Base-by-base conservation (phyloP, 805 yeast genomes). In the Spathaspora hagerdaliae region DNA sequence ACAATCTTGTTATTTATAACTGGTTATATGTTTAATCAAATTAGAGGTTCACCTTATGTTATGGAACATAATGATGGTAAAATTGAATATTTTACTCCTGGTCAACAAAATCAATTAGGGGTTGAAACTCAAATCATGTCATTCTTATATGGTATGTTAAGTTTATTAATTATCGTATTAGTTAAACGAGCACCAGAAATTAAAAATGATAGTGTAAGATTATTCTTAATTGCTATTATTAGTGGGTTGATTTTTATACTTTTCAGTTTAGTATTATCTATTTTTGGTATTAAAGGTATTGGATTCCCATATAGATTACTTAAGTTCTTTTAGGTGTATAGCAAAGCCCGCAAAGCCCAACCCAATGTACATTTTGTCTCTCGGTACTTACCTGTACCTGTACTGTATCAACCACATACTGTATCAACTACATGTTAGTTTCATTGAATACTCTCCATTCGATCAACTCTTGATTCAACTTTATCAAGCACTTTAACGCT, bases 1-100 rank as follows among this genome's bases (percentile, higher is more conserved):
- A 55, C 78, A 14, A 76, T 87, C 33, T 69, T 91, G 48, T 67
- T 90, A 54, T 87, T 91, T 73, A 81, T 79, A 40, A 74, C 92
- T 7, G 99, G 99, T 13, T 86, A 90, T 67, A 94, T 94, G 99
- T 94, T 82, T 77, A 91, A 89, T 63, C 78, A 79, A 53, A 94
- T 94, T 51, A 81, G 97, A 64, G 77, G 78, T 34, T 75, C 83
- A 6, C 90, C 76, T 66, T 87, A 83, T 59, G 71, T 83, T 36
- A 75, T 75, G 52, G 73, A 69, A 31, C 64, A 60, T 24, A 57
- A 52, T 7, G 61, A 73, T 39, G 78, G 78, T 8, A 44, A 49
- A 1, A 60, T 58, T 3, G 60, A 60, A 7, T 77, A 74, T 51
- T 64, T 76, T 48, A 50, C 61, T 2, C 70, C 73, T 5, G 89